Evolutionary conservation across 306 rosid genomes (phyloP).

Genomic region (Herpetospermum pedunculosum): DNA sequence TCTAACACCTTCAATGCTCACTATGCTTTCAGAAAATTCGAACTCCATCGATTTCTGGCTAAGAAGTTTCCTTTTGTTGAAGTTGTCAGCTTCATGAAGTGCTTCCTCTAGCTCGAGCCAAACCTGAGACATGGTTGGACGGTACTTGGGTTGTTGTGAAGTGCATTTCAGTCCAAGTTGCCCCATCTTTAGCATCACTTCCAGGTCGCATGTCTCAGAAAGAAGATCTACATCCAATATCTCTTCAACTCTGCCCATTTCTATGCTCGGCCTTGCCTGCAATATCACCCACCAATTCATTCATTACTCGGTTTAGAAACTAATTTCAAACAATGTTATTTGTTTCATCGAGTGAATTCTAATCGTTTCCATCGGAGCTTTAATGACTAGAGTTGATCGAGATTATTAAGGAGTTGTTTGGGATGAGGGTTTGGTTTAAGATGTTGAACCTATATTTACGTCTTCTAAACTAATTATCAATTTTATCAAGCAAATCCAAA

Average conservation of each 20-base stretch:
- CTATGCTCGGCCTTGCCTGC: constrained; percentile 77
- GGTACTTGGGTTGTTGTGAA: constrained; percentile 44
- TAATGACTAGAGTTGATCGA: too few species aligned
- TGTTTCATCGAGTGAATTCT: neutral
- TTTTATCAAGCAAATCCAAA: neutral
- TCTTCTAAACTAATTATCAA: too few species aligned
- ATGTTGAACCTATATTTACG: too few species aligned
- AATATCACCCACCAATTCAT: neutral
- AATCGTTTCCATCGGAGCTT: neutral
- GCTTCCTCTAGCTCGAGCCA: constrained; percentile 53
- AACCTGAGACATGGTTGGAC: constrained; percentile 67
- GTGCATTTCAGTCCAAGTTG: constrained; percentile 58
- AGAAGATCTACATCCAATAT: constrained; percentile 61
- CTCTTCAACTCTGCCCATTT: constrained; percentile 46
- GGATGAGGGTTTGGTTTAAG: too few species aligned
- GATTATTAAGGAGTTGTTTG: too few species aligned
- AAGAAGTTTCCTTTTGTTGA: constrained; percentile 17
- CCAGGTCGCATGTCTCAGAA: constrained; percentile 46
- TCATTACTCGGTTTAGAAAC: neutral
- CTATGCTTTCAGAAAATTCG: constrained; percentile 46
- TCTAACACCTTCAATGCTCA: constrained; percentile 51
- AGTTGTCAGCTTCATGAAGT: constrained; percentile 29
- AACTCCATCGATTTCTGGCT: constrained; percentile 15
- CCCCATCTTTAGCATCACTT: constrained; percentile 67
- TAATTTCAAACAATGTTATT: neutral